A percentile compares a stretch with the other conserved stretches of the same genome.
Conservation (phyloP, 371 early-diverging fungal species). For the Mucor saturninus region DNA sequence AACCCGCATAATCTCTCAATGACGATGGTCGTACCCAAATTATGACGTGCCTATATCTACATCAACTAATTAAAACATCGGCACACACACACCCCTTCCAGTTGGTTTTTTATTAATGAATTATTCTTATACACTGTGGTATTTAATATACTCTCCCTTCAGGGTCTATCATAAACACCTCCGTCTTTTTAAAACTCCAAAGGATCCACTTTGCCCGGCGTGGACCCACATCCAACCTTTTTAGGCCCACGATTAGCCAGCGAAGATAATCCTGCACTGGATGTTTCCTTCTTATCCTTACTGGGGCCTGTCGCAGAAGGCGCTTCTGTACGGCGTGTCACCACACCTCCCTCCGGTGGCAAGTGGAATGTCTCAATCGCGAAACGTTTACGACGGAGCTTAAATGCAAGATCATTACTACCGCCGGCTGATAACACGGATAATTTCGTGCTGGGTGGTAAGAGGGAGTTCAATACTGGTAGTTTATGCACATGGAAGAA, state of each 20-base stretch:
- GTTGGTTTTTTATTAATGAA: no score
- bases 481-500: slow-evolving; percentile 86
- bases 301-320: slow-evolving; percentile 12
- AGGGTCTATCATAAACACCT: no score
- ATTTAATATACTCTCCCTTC: no score
- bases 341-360: slow-evolving; percentile 89
- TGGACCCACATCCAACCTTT: slow-evolving; percentile 47
- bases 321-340: slow-evolving; percentile 66
- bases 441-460: slow-evolving; percentile 73
- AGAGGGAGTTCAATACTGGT: slow-evolving; percentile 78
- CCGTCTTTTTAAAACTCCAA: slow-evolving; percentile 43
- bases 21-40: no score
- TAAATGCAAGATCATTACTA: slow-evolving; percentile 82
- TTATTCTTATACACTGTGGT: no score
- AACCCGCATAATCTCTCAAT: no score
- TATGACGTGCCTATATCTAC: no score
- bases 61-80: no score
- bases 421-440: slow-evolving; percentile 68
- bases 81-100: no score
- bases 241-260: slow-evolving; percentile 30
- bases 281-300: background rate
- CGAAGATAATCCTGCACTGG: slow-evolving; percentile 19
- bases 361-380: slow-evolving; percentile 89
- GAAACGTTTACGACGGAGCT: slow-evolving; percentile 87
- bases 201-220: slow-evolving; percentile 49